phyloP scores from a whole-genome alignment of 2,329 filamentous ascomycete species.

The Hypoxylon sp. region DNA sequence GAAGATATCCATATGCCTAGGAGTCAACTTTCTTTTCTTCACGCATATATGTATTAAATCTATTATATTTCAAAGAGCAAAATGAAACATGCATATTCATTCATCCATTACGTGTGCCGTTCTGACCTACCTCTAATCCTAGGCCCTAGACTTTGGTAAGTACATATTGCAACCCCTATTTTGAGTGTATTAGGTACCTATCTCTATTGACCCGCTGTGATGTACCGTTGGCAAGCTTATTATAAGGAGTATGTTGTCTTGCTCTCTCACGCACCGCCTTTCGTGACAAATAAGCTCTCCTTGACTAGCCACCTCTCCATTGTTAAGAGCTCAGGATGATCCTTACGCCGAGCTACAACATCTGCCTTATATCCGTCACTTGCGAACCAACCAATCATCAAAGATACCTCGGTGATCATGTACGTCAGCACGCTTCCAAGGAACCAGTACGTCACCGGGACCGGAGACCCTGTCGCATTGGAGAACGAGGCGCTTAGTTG shows the following conservation, averaged over 20 bases:
- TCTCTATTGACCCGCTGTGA: too few species aligned
- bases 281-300: constrained; percentile 52
- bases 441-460: constrained; percentile 51
- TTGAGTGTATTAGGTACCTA: not conserved
- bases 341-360: constrained; percentile 50
- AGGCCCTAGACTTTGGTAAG: not conserved
- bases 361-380: constrained; percentile 56
- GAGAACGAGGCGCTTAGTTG: constrained; percentile 52
- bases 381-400: constrained; percentile 58
- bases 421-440: constrained; percentile 54
- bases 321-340: constrained; percentile 54
- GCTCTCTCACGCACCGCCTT: constrained; percentile 2
- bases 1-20: not conserved
- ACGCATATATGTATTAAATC: constrained; percentile 4
- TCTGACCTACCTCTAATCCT: not conserved
- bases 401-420: constrained; percentile 51
- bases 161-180: not conserved
- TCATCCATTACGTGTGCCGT: not conserved
- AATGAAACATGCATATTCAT: not conserved
- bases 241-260: not conserved
- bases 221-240: not conserved
- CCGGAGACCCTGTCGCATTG: constrained; percentile 50
- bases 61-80: not conserved
- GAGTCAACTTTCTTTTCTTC: not conserved
- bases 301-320: constrained; percentile 54